Evolutionary conservation across 768 basidiomycete genomes (phyloP), one percentile per base, ranked within the genome.

Genomic region (Termitomyces sp.): DNA sequence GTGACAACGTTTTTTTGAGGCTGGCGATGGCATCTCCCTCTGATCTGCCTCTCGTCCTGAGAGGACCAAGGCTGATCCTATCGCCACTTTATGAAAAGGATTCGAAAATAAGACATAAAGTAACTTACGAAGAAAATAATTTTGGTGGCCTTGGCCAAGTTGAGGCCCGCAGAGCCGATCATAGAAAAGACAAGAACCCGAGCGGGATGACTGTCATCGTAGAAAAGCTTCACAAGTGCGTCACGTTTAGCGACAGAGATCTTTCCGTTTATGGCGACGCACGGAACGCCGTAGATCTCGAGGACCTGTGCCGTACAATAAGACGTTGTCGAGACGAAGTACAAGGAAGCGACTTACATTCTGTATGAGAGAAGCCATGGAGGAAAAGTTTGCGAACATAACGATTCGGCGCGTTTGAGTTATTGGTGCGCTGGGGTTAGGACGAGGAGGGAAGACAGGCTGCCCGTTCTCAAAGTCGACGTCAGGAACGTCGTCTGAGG

Each of bases 31-130:
- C 63, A 63, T 8, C 70, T 68, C 7, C 74, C 74, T 0, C 55
- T 58, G 12, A 71, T 70, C 50, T 75, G 74, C 1, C 63, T 51
- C 35, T 68, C 69, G 45, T 72, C 70, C 51, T 73, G 71, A 1
- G 70, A 61, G 35, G 66, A 68, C 74, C 74, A 75, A 2, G 71
- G 73, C 40, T 75, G 74, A 39, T 72, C 73, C 74, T 73, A 58
- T 55, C 62, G 3, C 28, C 2, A 28, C 2, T 28, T 28, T 28
- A 28, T 28, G 28, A 28, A 28, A 28, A 28, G 2, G 28, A 28
- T 28, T 28, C 28, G 28, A 4, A 28, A 28, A 28, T 28, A 4
- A 28, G 4, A 4, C 28, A 2, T 28, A 28, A 28, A 28, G 28
- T 28, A 28, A 28, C 28, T 28, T 28, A 28, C 4, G 28, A 28